Base-by-base conservation (phyloP, 352 stramenopile genomes). In the Phytophthora hibernalis region DNA sequence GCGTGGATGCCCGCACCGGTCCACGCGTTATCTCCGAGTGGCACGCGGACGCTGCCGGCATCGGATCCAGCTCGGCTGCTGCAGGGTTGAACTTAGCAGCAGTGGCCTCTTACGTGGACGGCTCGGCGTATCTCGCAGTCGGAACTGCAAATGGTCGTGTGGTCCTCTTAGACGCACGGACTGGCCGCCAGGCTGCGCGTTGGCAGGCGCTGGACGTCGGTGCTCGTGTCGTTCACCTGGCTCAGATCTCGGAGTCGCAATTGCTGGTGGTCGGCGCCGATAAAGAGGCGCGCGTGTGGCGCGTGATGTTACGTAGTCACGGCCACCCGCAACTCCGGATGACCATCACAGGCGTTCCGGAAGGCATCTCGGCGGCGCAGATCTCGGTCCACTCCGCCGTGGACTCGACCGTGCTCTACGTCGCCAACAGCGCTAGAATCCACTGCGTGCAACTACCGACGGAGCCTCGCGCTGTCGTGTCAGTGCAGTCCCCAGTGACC, bases 271-370 rank as follows among this genome's bases (percentile, higher is more conserved):
- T 92, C 2, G 82, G 85, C 0, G 72, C 69, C 1, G 85, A 93
- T 26, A 82, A 83, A 20, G 85, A 93, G 53, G 85, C 83, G 11
- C 76, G 82, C 3, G 80, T 93, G 56, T 93, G 82, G 82, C 71
- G 77, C 5, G 45, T 93, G 55, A 72, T 70, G n/a, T 50, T 90
- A 26, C 54, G 53, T 2, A 47, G 61, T 5, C 38, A 74, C 13
- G 44, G 45, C 2, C 72, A 74, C 2, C 78, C 77, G 0, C 63
- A 76, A 22, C 65, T 86, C 8, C 64, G 74, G 11, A 77, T 90
- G 78, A 61, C 77, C 10, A 66, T 93, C 26, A 65, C 69, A 0
- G 79, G 83, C n/a, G 60, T 92, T 1, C 85, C 85, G 0, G 85
- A 93, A 38, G 72, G 72, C 0, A 33, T 91, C 10, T 70, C 65